Evolutionary conservation across 441 rosid genomes (phyloP).

Genomic region (Bocquillonia castaneifolia): DNA sequence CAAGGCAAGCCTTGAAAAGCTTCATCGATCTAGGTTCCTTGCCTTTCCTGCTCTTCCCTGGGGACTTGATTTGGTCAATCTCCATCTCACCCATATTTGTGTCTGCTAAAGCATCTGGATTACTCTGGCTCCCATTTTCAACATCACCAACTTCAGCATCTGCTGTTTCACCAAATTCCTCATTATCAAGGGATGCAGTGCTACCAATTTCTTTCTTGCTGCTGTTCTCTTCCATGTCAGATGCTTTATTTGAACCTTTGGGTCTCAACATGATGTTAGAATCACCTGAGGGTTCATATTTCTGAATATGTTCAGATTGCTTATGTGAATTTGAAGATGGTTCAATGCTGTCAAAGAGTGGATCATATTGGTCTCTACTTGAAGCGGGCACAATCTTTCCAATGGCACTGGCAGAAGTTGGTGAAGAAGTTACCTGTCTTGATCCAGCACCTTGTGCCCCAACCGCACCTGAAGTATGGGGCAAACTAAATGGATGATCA

Average conservation of each 20-base stretch:
- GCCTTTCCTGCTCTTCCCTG: slow-evolving; percentile 45
- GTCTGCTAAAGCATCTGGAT: slow-evolving; percentile 32
- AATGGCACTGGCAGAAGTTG: slow-evolving; percentile 36
- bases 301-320: slow-evolving; percentile 35
- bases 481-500: slow-evolving; percentile 26
- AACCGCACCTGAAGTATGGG: slow-evolving; percentile 31
- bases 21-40: slow-evolving; percentile 63
- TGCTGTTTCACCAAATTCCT: slow-evolving; percentile 67
- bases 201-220: slow-evolving; percentile 36
- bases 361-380: slow-evolving; percentile 68
- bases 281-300: slow-evolving; percentile 39
- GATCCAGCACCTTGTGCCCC: slow-evolving; percentile 40
- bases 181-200: slow-evolving; percentile 36
- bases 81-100: slow-evolving; percentile 38
- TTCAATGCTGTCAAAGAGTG: slow-evolving; percentile 77
- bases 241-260: slow-evolving; percentile 47
- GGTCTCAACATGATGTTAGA: slow-evolving; percentile 38
- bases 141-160: slow-evolving; percentile 54
- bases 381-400: slow-evolving; percentile 34
- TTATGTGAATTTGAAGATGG: slow-evolving; percentile 42
- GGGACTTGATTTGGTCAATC: slow-evolving; percentile 54
- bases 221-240: slow-evolving; percentile 54
- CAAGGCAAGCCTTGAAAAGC: slow-evolving; percentile 65
- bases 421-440: slow-evolving; percentile 36
- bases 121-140: slow-evolving; percentile 53